Base-by-base conservation (phyloP, 1,284 basidiomycete species). In the Ganoderma leucocontextum region DNA sequence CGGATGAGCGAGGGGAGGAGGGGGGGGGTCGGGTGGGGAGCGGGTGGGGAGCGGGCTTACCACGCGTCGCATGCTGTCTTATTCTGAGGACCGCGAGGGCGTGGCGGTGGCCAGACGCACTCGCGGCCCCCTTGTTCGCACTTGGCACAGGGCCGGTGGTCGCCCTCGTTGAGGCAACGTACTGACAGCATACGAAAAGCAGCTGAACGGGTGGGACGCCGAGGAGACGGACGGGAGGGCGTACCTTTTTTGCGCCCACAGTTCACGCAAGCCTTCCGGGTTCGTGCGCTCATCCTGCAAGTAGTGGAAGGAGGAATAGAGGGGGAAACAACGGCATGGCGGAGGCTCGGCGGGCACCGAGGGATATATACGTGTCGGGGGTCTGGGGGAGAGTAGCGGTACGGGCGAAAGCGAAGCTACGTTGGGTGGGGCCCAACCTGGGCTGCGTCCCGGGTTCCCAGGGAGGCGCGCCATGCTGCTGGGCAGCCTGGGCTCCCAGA, bases 161-260 rank as follows among this genome's bases (percentile, higher is more conserved):
- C 35, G n/a, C 19, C 35, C 15, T 19, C 5, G 35, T 58, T 36
- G 35, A 2, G 8, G 35, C 55, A 58, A 7, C 55, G 55, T 4
- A 38, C 55, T 58, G n/a, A 22, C 8, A n/a, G 15, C 35, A 10
- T 52, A 52, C 10, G 10, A 13, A 58, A 10, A 35, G 35, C 19
- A n/a, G 17, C 10, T n/a, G 33, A 38, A 36, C 8, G 55, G n/a
- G 19, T n/a, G 36, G 19, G 55, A 17, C 9, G 29, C 29, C 29
- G 52, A 55, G 15, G 29, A 19, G 10, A 19, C 17, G 22, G 29
- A 35, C 52, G 25, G 15, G n/a, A 8, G 35, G 55, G 35, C 55
- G 8, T 35, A 58, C 55, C 17, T 35, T 58, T 58, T 35, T 38
- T 58, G 55, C 55, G 55, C 15, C 55, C n/a, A 17, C 55, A 58